A percentile compares a stretch with the other conserved stretches of the same genome.
phyloP scores from a whole-genome alignment of 1,139 yeast genomes.

The Debaryomyces subglobosus region DNA sequence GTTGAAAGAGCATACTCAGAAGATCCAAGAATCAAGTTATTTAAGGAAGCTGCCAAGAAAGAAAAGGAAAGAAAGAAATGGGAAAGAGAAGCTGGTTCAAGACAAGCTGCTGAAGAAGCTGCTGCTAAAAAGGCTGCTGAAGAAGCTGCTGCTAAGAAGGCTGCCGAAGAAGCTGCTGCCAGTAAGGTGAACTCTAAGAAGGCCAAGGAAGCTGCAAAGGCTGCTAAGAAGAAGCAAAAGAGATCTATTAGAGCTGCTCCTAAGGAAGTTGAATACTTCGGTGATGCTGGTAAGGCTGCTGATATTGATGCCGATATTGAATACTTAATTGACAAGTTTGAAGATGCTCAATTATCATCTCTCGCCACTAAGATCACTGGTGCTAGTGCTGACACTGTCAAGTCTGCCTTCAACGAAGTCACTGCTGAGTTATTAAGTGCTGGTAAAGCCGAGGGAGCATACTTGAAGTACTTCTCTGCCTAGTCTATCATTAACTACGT shows the following conservation, averaged over 20 bases:
- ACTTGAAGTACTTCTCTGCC: slow-evolving; percentile 38
- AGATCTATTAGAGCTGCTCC: slow-evolving; percentile 82
- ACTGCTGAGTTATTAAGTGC: slow-evolving; percentile 45
- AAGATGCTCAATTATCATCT: slow-evolving; percentile 71
- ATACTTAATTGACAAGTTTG: slow-evolving; percentile 73
- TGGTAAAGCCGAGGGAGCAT: slow-evolving; percentile 34
- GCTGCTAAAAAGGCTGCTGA: slow-evolving; percentile 82
- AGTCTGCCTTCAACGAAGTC: slow-evolving; percentile 52
- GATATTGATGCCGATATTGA: slow-evolving; percentile 81
- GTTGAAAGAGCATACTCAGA: slow-evolving; percentile 86
- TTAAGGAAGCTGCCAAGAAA: slow-evolving; percentile 93
- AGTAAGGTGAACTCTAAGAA: slow-evolving; percentile 77
- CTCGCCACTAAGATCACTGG: slow-evolving; percentile 66
- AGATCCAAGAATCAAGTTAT: slow-evolving; percentile 93
- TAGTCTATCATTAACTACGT: slow-evolving; percentile 6
- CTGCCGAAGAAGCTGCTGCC: slow-evolving; percentile 74
- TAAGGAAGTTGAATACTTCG: slow-evolving; percentile 85
- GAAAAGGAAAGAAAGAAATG: slow-evolving; percentile 95
- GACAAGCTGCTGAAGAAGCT: slow-evolving; percentile 93
- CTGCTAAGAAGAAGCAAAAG: slow-evolving; percentile 97
- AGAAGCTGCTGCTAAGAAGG: slow-evolving; percentile 71
- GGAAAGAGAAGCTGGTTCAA: slow-evolving; percentile 97
- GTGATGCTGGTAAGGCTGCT: slow-evolving; percentile 68
- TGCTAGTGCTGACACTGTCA: slow-evolving; percentile 54
- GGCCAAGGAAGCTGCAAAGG: slow-evolving; percentile 96